Conservation (phyloP, 2,329 filamentous ascomycete genomes). For the Pestalotiopsis sp. region DNA sequence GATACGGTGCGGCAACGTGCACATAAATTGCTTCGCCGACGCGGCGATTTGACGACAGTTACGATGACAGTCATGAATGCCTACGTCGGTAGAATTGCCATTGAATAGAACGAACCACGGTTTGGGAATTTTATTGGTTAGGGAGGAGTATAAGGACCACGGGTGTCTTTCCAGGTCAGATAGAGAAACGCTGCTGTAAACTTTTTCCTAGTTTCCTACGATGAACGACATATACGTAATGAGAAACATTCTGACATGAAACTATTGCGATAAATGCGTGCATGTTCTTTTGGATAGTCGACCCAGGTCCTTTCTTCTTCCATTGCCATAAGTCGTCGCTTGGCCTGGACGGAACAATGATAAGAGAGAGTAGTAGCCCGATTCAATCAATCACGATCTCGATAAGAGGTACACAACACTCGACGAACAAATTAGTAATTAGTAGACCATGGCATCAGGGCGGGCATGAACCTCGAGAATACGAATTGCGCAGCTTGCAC, state of each 20-base stretch:
- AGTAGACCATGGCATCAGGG: neutral
- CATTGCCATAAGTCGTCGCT: too few relatives aligned
- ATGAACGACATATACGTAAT: neutral
- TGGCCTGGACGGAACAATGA: too few relatives aligned
- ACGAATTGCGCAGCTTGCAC: neutral
- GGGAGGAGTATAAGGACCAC: neutral
- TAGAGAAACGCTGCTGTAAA: slow-evolving; percentile 5
- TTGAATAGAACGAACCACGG: neutral
- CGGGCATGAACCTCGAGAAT: neutral
- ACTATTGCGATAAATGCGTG: neutral
- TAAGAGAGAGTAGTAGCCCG: too few relatives aligned
- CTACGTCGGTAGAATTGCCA: slow-evolving; percentile 1
- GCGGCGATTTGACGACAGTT: slow-evolving; percentile 1
- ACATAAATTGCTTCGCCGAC: neutral
- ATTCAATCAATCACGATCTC: too few relatives aligned
- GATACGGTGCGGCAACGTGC: neutral
- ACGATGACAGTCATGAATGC: slow-evolving; percentile 5
- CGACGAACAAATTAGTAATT: too few relatives aligned
- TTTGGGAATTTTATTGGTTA: neutral
- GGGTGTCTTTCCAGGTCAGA: neutral
- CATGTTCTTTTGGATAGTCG: neutral
- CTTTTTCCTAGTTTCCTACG: slow-evolving; percentile 11
- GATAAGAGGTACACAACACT: too few relatives aligned
- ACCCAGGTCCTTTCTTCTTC: too few relatives aligned
- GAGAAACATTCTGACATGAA: neutral